Evolutionary conservation across 495 filamentous ascomycete species (phyloP).

Genomic region (Chaetomium fimeti): DNA sequence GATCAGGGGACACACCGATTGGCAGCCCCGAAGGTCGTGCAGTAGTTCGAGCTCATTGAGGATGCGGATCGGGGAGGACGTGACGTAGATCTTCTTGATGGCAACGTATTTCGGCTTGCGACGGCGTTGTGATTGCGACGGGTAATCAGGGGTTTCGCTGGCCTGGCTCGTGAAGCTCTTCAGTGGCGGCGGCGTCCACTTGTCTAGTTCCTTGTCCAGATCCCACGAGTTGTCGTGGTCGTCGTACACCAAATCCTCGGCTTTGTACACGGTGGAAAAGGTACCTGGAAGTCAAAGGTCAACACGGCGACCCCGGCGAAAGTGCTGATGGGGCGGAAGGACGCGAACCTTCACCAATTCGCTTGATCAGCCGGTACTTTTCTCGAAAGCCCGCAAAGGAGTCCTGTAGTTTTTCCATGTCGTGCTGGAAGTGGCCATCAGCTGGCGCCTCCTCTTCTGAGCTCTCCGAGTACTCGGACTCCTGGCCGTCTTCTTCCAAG

Average conservation of each 20-base stretch:
- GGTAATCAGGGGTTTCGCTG: constrained; percentile 27
- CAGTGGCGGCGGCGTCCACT: constrained; percentile 61
- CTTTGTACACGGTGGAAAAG: constrained; percentile 98
- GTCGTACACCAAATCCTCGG: constrained; percentile 90
- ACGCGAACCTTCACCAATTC: constrained; percentile 86
- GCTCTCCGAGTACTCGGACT: constrained; percentile 49
- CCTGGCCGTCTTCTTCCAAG: constrained; percentile 47
- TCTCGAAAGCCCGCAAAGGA: constrained; percentile 80
- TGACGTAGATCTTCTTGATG: constrained; percentile 99
- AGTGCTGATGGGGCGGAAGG: neutral
- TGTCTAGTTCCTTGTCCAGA: constrained; percentile 59
- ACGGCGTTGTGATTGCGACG: constrained; percentile 30
- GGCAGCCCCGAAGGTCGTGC: constrained; percentile 79
- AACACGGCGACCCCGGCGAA: neutral
- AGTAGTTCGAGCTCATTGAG: constrained; percentile 96
- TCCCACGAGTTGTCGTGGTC: constrained; percentile 87
- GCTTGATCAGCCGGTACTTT: constrained; percentile 86
- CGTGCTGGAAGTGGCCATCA: constrained; percentile 70
- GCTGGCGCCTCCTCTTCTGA: constrained; percentile 67
- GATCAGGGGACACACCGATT: constrained; percentile 88
- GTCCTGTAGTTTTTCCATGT: constrained; percentile 81
- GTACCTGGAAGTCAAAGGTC: constrained; percentile 60
- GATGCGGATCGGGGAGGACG: constrained; percentile 86
- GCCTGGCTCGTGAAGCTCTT: constrained; percentile 40
- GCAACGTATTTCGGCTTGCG: constrained; percentile 76